Evolutionary conservation across 306 rosid genomes (phyloP).

Genomic region (Quercus gilva): DNA sequence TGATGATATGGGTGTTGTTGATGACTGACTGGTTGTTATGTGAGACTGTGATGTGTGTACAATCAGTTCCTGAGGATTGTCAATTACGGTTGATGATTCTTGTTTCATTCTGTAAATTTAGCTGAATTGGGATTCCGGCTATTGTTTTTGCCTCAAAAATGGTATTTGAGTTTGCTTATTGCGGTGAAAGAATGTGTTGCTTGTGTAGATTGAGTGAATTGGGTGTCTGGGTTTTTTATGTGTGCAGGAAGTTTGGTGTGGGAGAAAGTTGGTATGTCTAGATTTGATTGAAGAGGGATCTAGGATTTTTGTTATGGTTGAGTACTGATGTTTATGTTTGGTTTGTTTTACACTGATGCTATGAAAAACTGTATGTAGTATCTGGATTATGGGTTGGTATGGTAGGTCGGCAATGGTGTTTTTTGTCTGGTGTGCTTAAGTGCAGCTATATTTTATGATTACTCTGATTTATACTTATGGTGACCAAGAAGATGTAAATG

Average conservation of each 20-base stretch:
- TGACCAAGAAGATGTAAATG: background rate
- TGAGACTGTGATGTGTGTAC: too few species aligned
- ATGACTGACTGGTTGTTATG: too few species aligned
- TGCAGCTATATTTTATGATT: background rate
- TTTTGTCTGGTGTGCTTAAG: background rate
- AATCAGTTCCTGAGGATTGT: too few species aligned
- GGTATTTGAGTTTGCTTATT: background rate
- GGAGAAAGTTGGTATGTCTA: background rate
- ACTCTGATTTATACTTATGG: background rate
- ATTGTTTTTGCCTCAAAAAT: background rate
- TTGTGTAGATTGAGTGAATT: slow-evolving; percentile 35
- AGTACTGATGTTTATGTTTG: background rate
- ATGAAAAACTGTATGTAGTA: background rate
- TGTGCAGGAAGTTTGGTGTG: background rate
- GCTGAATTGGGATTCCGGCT: background rate
- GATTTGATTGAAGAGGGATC: background rate
- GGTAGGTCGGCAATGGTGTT: background rate
- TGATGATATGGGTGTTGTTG: too few species aligned
- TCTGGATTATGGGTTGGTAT: background rate
- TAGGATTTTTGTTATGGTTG: background rate
- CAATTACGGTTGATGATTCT: background rate
- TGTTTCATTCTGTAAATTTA: background rate
- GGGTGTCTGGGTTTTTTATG: background rate
- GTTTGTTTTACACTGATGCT: background rate
- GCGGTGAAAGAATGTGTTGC: background rate